A percentile compares a stretch with the other conserved stretches of the same genome.
phyloP scores from a whole-genome alignment of 2,329 filamentous ascomycete species.

The Geosmithia putterillii region DNA sequence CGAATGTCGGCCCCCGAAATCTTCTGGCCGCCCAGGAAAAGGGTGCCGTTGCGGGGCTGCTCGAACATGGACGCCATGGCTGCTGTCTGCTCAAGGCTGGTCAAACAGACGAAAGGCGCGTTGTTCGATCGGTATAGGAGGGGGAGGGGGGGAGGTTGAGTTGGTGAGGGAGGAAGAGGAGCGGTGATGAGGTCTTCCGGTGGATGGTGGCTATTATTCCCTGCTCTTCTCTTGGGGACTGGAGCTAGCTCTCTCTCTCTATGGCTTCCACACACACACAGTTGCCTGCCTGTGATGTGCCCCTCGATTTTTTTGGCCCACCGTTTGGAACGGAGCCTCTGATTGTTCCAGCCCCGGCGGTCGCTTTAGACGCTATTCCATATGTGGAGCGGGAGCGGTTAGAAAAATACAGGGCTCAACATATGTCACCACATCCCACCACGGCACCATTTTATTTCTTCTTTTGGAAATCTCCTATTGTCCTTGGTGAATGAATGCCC shows the following conservation, averaged over 20 bases:
- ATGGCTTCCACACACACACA: background rate
- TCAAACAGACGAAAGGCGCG: background rate
- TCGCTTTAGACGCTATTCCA: background rate
- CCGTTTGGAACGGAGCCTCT: slow-evolving; percentile 6
- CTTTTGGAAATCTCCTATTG: too few species aligned
- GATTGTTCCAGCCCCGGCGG: slow-evolving; percentile 13
- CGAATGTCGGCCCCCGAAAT: slow-evolving; percentile 93
- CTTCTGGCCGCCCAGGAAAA: slow-evolving; percentile 96
- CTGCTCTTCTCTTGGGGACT: background rate
- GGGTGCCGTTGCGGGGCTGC: slow-evolving; percentile 84
- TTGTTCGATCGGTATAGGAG: background rate
- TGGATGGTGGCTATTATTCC: background rate
- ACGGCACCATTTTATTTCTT: background rate
- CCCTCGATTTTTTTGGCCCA: slow-evolving; percentile 13
- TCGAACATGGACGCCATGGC: slow-evolving; percentile 92
- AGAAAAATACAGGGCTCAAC: background rate
- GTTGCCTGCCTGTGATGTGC: slow-evolving; percentile 4
- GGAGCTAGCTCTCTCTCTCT: background rate
- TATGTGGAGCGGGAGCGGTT: background rate
- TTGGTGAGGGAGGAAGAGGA: background rate
- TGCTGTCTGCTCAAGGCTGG: slow-evolving; percentile 9
- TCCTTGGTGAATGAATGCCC: too few species aligned
- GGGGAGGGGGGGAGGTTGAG: background rate
- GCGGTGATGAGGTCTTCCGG: background rate
- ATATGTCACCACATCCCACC: too few species aligned